Conservation (phyloP, 495 filamentous ascomycete species). For the Penicillium argentinense region DNA sequence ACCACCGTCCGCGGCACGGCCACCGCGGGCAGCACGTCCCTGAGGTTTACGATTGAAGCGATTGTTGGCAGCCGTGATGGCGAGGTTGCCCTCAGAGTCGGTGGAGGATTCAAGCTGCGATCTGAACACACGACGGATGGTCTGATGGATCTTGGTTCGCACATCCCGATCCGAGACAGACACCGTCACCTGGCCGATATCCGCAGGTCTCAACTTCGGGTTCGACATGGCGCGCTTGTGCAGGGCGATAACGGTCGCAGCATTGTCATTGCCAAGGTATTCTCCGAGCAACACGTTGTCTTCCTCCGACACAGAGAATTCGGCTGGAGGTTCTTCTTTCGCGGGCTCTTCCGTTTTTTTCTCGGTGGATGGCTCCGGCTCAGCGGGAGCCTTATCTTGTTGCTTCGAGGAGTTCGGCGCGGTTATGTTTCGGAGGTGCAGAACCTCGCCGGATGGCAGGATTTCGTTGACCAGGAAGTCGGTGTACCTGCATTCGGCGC, state of each 20-base stretch:
- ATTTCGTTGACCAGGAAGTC: constrained; percentile 98
- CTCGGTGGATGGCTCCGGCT: constrained; percentile 6
- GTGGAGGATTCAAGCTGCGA: constrained; percentile 66
- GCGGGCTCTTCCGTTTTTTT: constrained; percentile 8
- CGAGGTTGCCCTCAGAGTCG: constrained; percentile 57
- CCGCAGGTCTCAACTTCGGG: constrained; percentile 39
- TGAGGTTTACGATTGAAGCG: constrained; percentile 36
- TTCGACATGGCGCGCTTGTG: constrained; percentile 45
- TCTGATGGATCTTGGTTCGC: constrained; percentile 64
- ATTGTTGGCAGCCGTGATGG: constrained; percentile 51
- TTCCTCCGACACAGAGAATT: constrained; percentile 44
- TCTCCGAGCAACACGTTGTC: constrained; percentile 45
- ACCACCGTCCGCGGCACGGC: constrained; percentile 16
- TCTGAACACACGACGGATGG: constrained; percentile 66
- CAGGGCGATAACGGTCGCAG: constrained; percentile 39
- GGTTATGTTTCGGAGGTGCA: constrained; percentile 64
- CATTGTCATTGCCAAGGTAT: constrained; percentile 45
- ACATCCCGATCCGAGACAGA: constrained; percentile 56
- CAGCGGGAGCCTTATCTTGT: background rate
- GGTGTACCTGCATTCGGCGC: constrained; percentile 85
- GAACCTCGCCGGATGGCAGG: constrained; percentile 68
- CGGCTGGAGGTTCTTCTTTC: constrained; percentile 12
- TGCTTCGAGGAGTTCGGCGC: constrained; percentile 18
- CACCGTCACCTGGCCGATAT: constrained; percentile 42
- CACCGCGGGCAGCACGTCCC: constrained; percentile 23